Evolutionary conservation across 2,329 filamentous ascomycete species (phyloP).

Genomic region (Aspergillus tamarii): DNA sequence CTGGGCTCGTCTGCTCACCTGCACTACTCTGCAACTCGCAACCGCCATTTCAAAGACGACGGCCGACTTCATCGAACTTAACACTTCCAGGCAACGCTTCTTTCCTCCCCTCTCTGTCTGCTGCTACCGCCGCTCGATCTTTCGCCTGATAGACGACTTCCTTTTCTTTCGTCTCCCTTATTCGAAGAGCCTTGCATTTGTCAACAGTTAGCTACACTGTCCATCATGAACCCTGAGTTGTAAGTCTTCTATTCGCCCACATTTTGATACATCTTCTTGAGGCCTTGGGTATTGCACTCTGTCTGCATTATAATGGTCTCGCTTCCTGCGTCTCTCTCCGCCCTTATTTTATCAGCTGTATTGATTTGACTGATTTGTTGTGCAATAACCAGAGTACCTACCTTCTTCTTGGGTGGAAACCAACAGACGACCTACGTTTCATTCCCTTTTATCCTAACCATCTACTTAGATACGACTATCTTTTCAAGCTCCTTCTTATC

Average conservation of each 20-base stretch:
- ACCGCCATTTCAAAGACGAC: conserved; percentile 29
- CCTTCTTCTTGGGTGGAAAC: not conserved
- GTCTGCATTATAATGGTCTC: not conserved
- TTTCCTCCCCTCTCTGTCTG: conserved; percentile 20
- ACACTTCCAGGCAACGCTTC: conserved; percentile 21
- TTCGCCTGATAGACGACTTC: not conserved
- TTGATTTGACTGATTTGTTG: conserved; percentile 6
- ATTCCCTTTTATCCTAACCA: conserved; percentile 30
- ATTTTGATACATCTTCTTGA: conserved; percentile 1
- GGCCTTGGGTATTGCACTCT: not conserved
- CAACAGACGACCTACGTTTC: conserved; percentile 1
- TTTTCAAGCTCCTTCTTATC: conserved; percentile 99
- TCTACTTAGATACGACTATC: conserved; percentile 90
- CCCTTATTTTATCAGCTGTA: not conserved
- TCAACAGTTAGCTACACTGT: conserved; percentile 16
- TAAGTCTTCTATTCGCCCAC: conserved; percentile 34
- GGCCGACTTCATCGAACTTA: conserved; percentile 25
- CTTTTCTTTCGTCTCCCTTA: conserved; percentile 9
- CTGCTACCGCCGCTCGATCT: conserved; percentile 10
- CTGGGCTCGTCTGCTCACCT: conserved; percentile 34
- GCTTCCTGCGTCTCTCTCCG: not conserved
- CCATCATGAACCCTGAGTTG: conserved; percentile 56
- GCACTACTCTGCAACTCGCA: conserved; percentile 31
- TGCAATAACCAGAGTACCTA: conserved; percentile 6
- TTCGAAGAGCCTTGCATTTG: conserved; percentile 7